These are phyloP conservation scores for Mycena rosella DNA, from an alignment of 768 basidiomycete species.

Conservation along the genomic window DNA sequence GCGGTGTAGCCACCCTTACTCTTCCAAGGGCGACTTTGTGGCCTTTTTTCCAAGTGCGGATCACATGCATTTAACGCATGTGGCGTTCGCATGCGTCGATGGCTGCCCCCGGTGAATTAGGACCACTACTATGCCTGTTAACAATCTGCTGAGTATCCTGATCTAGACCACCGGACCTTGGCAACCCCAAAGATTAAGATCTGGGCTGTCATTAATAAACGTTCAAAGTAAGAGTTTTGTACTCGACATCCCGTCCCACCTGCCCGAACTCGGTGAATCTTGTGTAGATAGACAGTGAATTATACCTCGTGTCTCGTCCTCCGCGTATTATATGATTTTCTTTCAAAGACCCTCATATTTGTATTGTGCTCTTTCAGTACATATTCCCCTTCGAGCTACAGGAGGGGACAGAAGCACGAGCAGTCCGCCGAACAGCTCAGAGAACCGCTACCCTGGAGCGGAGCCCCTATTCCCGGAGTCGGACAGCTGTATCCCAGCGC, in stretches of 20 bases:
- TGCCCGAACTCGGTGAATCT: background rate
- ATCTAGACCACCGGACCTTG: background rate
- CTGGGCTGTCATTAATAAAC: background rate
- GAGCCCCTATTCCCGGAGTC: background rate
- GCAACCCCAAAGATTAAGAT: slow-evolving; percentile 1
- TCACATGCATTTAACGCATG: too few species aligned
- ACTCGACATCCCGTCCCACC: background rate
- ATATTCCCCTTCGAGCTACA: background rate
- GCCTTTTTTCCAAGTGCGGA: background rate
- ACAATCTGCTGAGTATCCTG: background rate
- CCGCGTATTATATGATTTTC: background rate
- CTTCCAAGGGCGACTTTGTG: background rate
- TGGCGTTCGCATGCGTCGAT: background rate
- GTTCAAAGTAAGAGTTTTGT: background rate
- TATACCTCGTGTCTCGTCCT: background rate
- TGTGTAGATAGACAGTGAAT: background rate
- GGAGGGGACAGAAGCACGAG: background rate
- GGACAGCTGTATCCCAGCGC: background rate
- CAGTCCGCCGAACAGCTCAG: background rate
- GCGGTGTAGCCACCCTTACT: slow-evolving; percentile 1
- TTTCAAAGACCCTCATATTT: slow-evolving; percentile 2
- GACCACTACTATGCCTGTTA: background rate
- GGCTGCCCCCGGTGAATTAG: background rate
- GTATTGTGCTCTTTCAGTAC: background rate
- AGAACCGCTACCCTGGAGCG: background rate